These are phyloP conservation scores for Acanthamoeba triangularis DNA, from an alignment of 208 protist species.

Conservation along the genomic window DNA sequence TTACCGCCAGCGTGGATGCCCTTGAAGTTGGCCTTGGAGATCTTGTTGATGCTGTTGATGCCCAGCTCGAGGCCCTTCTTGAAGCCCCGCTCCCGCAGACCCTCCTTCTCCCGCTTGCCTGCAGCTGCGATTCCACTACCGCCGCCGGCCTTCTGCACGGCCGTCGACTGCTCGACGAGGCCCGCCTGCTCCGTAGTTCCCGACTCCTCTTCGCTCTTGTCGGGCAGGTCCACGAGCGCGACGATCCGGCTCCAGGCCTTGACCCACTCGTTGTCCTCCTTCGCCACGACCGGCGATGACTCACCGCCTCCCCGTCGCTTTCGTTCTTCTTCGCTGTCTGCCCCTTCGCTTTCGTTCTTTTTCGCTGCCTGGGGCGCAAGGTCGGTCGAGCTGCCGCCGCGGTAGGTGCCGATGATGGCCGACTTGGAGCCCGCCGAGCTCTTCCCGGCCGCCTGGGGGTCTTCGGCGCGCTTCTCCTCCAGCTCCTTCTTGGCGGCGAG, in stretches of 20 bases:
- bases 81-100: slow-evolving; percentile 30
- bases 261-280: slow-evolving; percentile 23
- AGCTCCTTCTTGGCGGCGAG: background rate
- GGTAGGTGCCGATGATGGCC: background rate
- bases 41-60: slow-evolving; percentile 39
- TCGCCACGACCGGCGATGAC: background rate
- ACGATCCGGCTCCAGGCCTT: slow-evolving; percentile 34
- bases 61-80: slow-evolving; percentile 13
- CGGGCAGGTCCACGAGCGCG: background rate
- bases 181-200: background rate
- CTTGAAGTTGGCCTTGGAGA: slow-evolving; percentile 26
- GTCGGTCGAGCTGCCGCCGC: background rate
- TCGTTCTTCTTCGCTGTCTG: background rate
- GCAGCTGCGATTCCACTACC: background rate
- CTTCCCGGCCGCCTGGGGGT: background rate
- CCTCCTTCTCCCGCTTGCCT: background rate
- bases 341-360: background rate
- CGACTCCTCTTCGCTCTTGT: background rate
- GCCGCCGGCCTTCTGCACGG: background rate
- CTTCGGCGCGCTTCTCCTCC: background rate
- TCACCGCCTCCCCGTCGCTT: background rate
- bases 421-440: background rate
- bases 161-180: background rate
- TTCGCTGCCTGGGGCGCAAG: background rate
- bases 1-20: slow-evolving; percentile 11